Percentiles rank a stretch among this genome's conserved stretches.
Conservation (phyloP, 2,329 filamentous ascomycete species). For the Nothophaeocryptopus gaeumannii region DNA sequence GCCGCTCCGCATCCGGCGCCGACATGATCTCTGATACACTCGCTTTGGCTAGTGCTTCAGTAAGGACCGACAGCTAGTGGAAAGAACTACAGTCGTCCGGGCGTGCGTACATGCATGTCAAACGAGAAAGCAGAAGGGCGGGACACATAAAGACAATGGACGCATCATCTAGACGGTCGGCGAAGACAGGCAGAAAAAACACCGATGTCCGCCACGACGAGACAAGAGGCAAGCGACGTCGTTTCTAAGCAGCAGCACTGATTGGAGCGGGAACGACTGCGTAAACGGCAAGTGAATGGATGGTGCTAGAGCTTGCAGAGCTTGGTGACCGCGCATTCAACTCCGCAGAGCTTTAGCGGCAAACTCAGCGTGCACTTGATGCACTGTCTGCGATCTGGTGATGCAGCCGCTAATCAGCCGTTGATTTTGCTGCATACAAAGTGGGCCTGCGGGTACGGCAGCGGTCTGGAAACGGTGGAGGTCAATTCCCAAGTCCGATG, state of each 20-base stretch:
- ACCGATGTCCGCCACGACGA: neutral
- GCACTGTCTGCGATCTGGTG: too few species aligned
- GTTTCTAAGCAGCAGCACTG: slow-evolving; percentile 2
- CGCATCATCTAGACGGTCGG: slow-evolving; percentile 1
- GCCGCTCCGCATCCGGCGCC: slow-evolving; percentile 16
- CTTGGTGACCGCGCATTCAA: neutral
- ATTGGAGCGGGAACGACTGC: slow-evolving; percentile 8
- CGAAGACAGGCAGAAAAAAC: slow-evolving; percentile 5
- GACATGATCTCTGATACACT: slow-evolving; percentile 14
- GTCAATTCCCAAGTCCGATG: too few species aligned
- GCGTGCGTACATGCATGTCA: neutral
- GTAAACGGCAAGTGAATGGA: slow-evolving; percentile 3
- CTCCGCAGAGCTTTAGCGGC: too few species aligned
- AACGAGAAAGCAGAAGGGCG: slow-evolving; percentile 2
- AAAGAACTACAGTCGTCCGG: neutral
- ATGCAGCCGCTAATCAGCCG: too few species aligned
- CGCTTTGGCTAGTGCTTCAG: too few species aligned
- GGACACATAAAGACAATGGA: slow-evolving; percentile 6
- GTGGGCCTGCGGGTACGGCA: too few species aligned
- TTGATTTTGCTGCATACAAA: too few species aligned
- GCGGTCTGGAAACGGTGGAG: too few species aligned
- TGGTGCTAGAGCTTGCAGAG: neutral
- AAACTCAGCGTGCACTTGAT: too few species aligned
- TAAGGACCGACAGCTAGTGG: neutral
- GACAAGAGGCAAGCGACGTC: neutral